Evolutionary conservation across 345 rosid genomes (phyloP), one percentile per base, ranked within the genome.

Genomic region (Brassica incana): DNA sequence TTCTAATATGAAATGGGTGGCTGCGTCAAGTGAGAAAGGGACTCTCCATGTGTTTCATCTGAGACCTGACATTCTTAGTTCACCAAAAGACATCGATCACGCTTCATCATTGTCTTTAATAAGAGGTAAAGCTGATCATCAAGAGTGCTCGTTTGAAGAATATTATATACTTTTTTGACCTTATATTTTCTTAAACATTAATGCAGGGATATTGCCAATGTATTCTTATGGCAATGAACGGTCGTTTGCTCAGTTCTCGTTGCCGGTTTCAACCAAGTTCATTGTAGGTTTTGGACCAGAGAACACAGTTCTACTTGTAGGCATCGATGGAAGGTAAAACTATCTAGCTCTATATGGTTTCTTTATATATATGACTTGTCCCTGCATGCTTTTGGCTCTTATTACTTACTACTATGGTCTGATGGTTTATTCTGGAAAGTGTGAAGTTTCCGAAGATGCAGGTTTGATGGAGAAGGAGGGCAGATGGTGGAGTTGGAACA

Each of bases 181-280:
- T 59, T 25, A 23, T 2, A 5, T 66, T 75, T 52, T 20, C 16
- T 65, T n/a, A 36, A 65, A 33, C n/a, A 16, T 10, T 9, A n/a
- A 74, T 75, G 32, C 86, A 93, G 97, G 92, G 81, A 81, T 90
- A 38, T 81, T 94, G 70, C 96, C 97, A 1, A 92, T 86, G 66
- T 92, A 94, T 82, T 86, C 90, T 63, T 87, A 89, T 81, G 91
- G 93, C n/a, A 72, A 54, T 1, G 98, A 94, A 67, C 86, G 98
- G 90, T 94, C 97, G 73, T 90, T 92, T 82, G 94, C 98, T 23
- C 94, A 84, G 88, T 89, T 92, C 80, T 94, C 86, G 60, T 65
- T 92, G 70, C 93, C 91, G 18, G 93, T 82, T 82, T 87, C 77
- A 5, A 84, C 91, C 25, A 89, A 88, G 73, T 90, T 85, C 69